Percentiles rank a stretch among this genome's conserved stretches.
These are phyloP conservation scores for Phylloboletellus chloephorus DNA, from an alignment of 1,284 basidiomycete genomes.

Conservation along the genomic window DNA sequence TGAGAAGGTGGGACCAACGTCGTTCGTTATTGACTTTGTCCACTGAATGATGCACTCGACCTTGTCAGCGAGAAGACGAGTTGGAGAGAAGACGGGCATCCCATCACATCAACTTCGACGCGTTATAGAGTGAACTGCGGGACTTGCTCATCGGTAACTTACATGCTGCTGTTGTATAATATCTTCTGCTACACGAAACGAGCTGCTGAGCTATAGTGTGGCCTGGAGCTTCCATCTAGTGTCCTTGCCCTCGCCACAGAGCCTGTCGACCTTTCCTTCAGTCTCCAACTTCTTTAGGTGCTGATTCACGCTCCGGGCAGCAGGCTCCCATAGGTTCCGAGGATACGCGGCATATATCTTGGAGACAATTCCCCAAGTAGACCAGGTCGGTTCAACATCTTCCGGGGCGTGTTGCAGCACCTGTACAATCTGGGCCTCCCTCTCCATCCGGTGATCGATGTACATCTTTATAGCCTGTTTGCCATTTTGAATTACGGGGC, in stretches of 20 bases:
- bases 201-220: slow-evolving; percentile 5
- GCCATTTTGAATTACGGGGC: slow-evolving; percentile 66
- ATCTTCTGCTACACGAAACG: slow-evolving; percentile 1
- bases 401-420: slow-evolving; percentile 42
- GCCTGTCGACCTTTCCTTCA: slow-evolving; percentile 53
- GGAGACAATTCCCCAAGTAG: slow-evolving; percentile 61
- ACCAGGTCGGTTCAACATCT: slow-evolving; percentile 38
- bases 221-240: slow-evolving; percentile 33
- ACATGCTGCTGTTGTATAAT: slow-evolving; percentile 17
- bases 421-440: slow-evolving; percentile 76
- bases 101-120: slow-evolving; percentile 96
- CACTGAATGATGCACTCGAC: slow-evolving; percentile 7
- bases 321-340: slow-evolving; percentile 66
- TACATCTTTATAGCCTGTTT: slow-evolving; percentile 63
- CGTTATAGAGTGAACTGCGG: slow-evolving; percentile 47
- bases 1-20: slow-evolving; percentile 65
- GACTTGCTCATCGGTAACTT: slow-evolving; percentile 10
- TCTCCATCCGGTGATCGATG: slow-evolving; percentile 74
- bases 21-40: slow-evolving; percentile 4
- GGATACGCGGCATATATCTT: slow-evolving; percentile 70
- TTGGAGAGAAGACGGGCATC: slow-evolving; percentile 80
- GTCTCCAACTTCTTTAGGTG: slow-evolving; percentile 71
- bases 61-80: slow-evolving; percentile 81
- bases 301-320: slow-evolving; percentile 62
- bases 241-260: slow-evolving; percentile 46